Evolutionary conservation across 805 yeast genomes (phyloP), one percentile per base, ranked within the genome.

Genomic region (Sungouiozyma ichnusensis): DNA sequence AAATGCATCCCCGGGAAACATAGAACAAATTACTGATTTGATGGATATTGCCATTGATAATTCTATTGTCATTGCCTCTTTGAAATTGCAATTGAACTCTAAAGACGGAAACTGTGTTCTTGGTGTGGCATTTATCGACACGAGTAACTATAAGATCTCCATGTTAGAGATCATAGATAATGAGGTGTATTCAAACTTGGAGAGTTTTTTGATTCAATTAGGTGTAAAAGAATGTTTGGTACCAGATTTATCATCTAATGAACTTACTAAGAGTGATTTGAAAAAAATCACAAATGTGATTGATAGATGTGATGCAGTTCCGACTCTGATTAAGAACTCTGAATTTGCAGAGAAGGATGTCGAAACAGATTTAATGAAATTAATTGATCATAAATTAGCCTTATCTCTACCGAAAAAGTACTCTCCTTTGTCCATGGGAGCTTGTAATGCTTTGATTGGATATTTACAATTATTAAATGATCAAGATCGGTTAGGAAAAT

Each of bases 1-100:
- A 44, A 64, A 70, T 35, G 96, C 95, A 0, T 81, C 95, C 1
- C 97, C 97, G 0, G 98, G 98, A 4, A 88, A 92, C 60, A 65
- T 88, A 39, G 84, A 80, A 44, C 78, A 71, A 35, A 75, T 83
- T 37, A 95, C 85, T 49, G 87, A 82, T 29, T 64, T 85, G 62
- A 67, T 86, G 48, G 65, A 65, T 40, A 57, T 67, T 3, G 65
- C 73, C 9, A 60, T 66, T 19, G 73, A 70, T 27, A 61, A 68
- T 27, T 73, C 81, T 0, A 71, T 80, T 13, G 74, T 80, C 35
- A 71, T 78, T 13, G 76, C 67, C 13, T 59, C 68, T 14, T 38
- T 68, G 42, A 67, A 66, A 41, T 42, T 67, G 3, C 56, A 55
- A 15, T 52, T 56, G 33, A 60, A 58, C 37, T 47, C 63, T 0